Percentiles rank a stretch among this genome's conserved stretches.
Conservation (phyloP, 306 rosid genomes). For the Clitoria ternatea region DNA sequence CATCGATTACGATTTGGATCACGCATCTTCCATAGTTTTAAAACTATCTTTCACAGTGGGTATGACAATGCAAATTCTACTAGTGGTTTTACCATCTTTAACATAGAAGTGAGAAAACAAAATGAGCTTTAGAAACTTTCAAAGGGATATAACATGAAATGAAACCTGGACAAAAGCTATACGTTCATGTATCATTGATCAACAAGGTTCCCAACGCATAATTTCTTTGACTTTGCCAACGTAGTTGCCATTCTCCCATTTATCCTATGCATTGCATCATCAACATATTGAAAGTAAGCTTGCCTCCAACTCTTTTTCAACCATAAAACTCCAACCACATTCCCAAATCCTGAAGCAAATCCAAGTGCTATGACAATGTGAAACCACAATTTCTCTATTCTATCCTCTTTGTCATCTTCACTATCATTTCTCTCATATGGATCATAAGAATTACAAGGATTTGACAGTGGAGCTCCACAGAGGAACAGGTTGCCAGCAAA, state of each 20-base stretch:
- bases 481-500: slow-evolving; percentile 2
- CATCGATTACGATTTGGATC: too few relatives aligned
- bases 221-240: background rate
- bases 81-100: too few relatives aligned
- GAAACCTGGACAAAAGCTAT: too few relatives aligned
- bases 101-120: too few relatives aligned
- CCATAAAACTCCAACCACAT: background rate
- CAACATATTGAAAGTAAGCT: background rate
- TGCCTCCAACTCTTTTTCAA: background rate
- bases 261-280: background rate
- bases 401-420: background rate
- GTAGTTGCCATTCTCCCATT: background rate
- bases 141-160: too few relatives aligned
- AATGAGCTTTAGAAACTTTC: too few relatives aligned
- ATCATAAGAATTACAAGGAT: background rate
- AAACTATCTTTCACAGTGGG: too few relatives aligned
- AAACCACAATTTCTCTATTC: background rate
- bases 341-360: background rate
- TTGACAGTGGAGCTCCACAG: background rate
- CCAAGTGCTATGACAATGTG: background rate
- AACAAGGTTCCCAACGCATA: too few relatives aligned
- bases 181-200: too few relatives aligned
- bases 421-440: background rate
- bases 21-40: too few relatives aligned
- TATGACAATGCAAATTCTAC: too few relatives aligned